A percentile compares a stretch with the other conserved stretches of the same genome.
Conservation (phyloP, 2,329 filamentous ascomycete species). For the Zymoseptoria passerinii region DNA sequence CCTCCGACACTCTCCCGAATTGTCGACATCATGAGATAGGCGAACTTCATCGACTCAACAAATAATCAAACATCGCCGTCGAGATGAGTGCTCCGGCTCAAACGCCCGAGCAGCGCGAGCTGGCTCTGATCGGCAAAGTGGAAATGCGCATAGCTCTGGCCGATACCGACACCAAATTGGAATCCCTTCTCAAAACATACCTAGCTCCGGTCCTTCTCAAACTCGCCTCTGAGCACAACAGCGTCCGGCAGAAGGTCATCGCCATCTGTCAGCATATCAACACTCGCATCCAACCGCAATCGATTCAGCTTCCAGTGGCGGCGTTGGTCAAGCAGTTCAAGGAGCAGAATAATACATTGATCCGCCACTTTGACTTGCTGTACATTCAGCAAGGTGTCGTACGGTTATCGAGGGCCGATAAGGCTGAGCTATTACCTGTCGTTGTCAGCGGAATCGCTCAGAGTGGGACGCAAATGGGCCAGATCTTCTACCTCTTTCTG, state of each 20-base stretch:
- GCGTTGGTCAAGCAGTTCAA: constrained; percentile 85
- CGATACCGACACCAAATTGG: constrained; percentile 74
- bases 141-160: constrained; percentile 77
- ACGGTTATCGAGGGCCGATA: constrained; percentile 52
- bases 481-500: constrained; percentile 75
- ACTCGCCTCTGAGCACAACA: constrained; percentile 67
- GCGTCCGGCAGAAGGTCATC: constrained; percentile 73
- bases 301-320: constrained; percentile 74
- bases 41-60: background rate
- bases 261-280: constrained; percentile 65
- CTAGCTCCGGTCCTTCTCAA: constrained; percentile 78
- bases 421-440: constrained; percentile 63
- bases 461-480: constrained; percentile 50
- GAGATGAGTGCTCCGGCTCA: constrained; percentile 10
- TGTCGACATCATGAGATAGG: background rate
- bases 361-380: constrained; percentile 79
- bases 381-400: constrained; percentile 81
- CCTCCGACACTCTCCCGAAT: background rate
- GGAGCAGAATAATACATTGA: constrained; percentile 59
- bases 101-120: constrained; percentile 57
- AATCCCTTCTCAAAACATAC: constrained; percentile 68
- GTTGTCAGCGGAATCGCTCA: constrained; percentile 58
- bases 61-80: background rate
- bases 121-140: constrained; percentile 74
- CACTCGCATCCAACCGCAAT: constrained; percentile 51